Percentiles rank a stretch among this genome's conserved stretches.
These are phyloP conservation scores for Trypethelium eluteriae DNA, from an alignment of 495 filamentous ascomycete species.

Conservation along the genomic window DNA sequence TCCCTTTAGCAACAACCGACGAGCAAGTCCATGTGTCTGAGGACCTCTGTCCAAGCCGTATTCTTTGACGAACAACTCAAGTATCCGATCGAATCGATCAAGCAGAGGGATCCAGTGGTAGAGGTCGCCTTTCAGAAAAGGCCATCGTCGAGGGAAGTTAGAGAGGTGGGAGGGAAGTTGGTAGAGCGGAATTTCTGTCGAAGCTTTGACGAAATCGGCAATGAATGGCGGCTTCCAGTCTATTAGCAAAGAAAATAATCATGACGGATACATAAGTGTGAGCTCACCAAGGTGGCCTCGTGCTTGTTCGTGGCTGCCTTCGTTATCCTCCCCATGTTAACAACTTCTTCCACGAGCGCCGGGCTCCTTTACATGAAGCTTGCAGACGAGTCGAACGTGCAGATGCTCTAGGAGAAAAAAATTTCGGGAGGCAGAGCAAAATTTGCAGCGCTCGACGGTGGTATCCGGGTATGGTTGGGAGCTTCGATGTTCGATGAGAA, in stretches of 20 bases:
- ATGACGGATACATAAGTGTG: slow-evolving; percentile 5
- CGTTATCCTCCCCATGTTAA: slow-evolving; percentile 86
- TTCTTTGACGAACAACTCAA: slow-evolving; percentile 70
- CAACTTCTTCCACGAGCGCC: slow-evolving; percentile 9
- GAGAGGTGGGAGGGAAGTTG: slow-evolving; percentile 68
- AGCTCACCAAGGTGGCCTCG: slow-evolving; percentile 82
- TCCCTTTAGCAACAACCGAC: slow-evolving; percentile 53
- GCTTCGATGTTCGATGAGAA: background rate
- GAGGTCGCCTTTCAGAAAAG: slow-evolving; percentile 91
- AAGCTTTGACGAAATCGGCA: slow-evolving; percentile 62
- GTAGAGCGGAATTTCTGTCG: slow-evolving; percentile 60
- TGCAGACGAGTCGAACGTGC: background rate
- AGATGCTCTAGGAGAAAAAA: background rate
- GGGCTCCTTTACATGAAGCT: slow-evolving; percentile 11
- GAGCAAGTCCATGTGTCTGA: slow-evolving; percentile 65
- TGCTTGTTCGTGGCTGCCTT: slow-evolving; percentile 89
- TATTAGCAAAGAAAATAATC: slow-evolving; percentile 23
- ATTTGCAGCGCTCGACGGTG: background rate
- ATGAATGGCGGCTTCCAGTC: slow-evolving; percentile 72
- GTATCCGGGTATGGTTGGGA: background rate
- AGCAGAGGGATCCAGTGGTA: slow-evolving; percentile 97
- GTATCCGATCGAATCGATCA: slow-evolving; percentile 84
- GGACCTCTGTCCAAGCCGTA: slow-evolving; percentile 77
- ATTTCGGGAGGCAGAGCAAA: too few relatives aligned
- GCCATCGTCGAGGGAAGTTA: slow-evolving; percentile 81